Evolutionary conservation across 1,284 basidiomycete genomes (phyloP).

Genomic region (Cystobasidium slooffiae): DNA sequence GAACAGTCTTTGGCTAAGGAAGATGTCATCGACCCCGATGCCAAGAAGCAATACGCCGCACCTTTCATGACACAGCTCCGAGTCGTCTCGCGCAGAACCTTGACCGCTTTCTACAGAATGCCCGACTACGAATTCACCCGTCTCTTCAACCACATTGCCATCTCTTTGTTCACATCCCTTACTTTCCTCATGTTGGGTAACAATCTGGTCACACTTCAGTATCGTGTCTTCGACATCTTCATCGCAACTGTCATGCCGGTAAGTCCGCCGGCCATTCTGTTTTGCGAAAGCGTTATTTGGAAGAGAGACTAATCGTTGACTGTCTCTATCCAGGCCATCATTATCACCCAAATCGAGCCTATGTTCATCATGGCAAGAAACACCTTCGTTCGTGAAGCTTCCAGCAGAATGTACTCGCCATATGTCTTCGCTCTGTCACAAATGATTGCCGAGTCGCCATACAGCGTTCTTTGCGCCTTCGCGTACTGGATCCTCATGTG

Average conservation of each 20-base stretch:
- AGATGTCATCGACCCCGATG: slow-evolving; percentile 53
- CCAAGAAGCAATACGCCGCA: slow-evolving; percentile 62
- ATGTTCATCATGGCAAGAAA: slow-evolving; percentile 78
- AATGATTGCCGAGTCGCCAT: slow-evolving; percentile 77
- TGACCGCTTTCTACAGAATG: slow-evolving; percentile 77
- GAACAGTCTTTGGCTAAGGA: slow-evolving; percentile 57
- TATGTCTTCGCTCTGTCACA: slow-evolving; percentile 76
- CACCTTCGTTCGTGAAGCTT: slow-evolving; percentile 65
- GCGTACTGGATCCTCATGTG: slow-evolving; percentile 72
- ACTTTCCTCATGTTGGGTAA: slow-evolving; percentile 79
- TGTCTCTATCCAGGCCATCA: slow-evolving; percentile 71
- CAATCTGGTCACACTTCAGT: slow-evolving; percentile 75
- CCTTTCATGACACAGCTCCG: slow-evolving; percentile 77
- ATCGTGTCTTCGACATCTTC: slow-evolving; percentile 65
- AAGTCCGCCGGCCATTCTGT: slow-evolving; percentile 50
- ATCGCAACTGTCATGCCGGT: slow-evolving; percentile 50
- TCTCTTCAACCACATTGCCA: slow-evolving; percentile 64
- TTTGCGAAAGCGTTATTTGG: slow-evolving; percentile 55
- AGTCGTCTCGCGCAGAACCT: slow-evolving; percentile 74
- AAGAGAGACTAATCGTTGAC: neutral
- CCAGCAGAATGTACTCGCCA: slow-evolving; percentile 68
- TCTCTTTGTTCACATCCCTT: slow-evolving; percentile 76
- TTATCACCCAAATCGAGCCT: slow-evolving; percentile 81
- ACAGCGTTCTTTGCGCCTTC: slow-evolving; percentile 69
- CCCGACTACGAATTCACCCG: slow-evolving; percentile 80